Evolutionary conservation across 1,284 basidiomycete species (phyloP).

Genomic region (Peniophora sp.): DNA sequence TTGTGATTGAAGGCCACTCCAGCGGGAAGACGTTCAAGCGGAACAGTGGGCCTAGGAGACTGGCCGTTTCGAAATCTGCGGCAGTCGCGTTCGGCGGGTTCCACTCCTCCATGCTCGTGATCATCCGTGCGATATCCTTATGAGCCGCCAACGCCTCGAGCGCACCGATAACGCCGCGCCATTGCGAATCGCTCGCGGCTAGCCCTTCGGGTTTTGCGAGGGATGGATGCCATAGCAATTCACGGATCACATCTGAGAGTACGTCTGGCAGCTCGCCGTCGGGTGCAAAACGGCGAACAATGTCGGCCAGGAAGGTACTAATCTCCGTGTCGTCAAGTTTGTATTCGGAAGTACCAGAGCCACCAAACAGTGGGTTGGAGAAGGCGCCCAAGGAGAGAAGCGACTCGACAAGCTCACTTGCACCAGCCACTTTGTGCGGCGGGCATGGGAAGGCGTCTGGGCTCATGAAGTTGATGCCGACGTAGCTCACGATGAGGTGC

Average conservation of each 20-base stretch:
- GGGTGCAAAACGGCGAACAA: conserved; percentile 59
- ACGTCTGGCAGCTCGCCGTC: conserved; percentile 32
- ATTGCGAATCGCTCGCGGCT: conserved; percentile 62
- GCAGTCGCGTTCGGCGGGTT: conserved; percentile 54
- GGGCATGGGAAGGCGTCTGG: conserved; percentile 94
- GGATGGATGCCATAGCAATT: conserved; percentile 54
- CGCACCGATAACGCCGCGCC: conserved; percentile 84
- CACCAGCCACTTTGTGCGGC: conserved; percentile 60
- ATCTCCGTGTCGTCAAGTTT: conserved; percentile 47
- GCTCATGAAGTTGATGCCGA: conserved; percentile 85
- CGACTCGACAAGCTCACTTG: conserved; percentile 68
- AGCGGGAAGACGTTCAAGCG: conserved; percentile 77
- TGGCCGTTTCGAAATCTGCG: conserved; percentile 51
- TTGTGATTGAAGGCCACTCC: conserved; percentile 78
- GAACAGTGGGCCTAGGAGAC: conserved; percentile 77
- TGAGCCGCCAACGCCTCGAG: conserved; percentile 75
- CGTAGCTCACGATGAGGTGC: conserved; percentile 82
- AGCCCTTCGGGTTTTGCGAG: conserved; percentile 59
- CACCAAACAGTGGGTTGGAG: conserved; percentile 52
- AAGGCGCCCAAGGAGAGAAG: conserved; percentile 65
- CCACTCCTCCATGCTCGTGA: conserved; percentile 68
- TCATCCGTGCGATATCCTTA: conserved; percentile 79
- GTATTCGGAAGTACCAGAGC: conserved; percentile 31
- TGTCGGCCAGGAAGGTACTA: conserved; percentile 64
- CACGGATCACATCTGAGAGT: conserved; percentile 45